Percentiles rank a stretch among this genome's conserved stretches.
These are phyloP conservation scores for Papiliotrema laurentii DNA, from an alignment of 1,284 basidiomycete genomes.

Conservation along the genomic window DNA sequence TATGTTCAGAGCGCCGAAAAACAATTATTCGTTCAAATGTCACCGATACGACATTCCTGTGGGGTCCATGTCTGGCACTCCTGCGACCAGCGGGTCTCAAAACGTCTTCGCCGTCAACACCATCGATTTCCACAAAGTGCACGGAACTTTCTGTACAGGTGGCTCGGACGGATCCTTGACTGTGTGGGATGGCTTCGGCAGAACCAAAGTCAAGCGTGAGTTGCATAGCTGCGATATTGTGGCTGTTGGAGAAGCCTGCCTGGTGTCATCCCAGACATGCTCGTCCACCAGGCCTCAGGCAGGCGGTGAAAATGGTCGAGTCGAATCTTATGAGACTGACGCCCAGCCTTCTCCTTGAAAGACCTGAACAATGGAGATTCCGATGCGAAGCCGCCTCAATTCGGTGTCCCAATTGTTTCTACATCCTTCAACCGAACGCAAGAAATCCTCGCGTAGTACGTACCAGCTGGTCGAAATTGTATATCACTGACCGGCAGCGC, in stretches of 20 bases:
- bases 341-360: conserved; percentile 26
- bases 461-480: conserved; percentile 1
- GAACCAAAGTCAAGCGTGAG: conserved; percentile 82
- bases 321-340: background rate
- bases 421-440: conserved; percentile 79
- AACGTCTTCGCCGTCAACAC: conserved; percentile 89
- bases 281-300: too few species aligned
- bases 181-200: conserved; percentile 54
- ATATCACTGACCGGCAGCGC: conserved; percentile 46
- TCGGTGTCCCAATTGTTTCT: conserved; percentile 49
- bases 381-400: conserved; percentile 58
- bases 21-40: conserved; percentile 95
- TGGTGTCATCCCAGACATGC: too few species aligned
- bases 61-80: conserved; percentile 30
- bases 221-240: too few species aligned
- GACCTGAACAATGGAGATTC: conserved; percentile 65
- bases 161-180: conserved; percentile 55
- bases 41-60: conserved; percentile 66
- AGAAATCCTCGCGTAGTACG: conserved; percentile 75
- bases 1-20: too few species aligned
- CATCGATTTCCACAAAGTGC: conserved; percentile 83
- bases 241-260: too few species aligned
- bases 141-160: conserved; percentile 91
- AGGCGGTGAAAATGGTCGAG: too few species aligned
- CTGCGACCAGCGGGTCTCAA: conserved; percentile 57